phyloP scores from a whole-genome alignment of 345 rosid genomes.

The Schrenkiella parvula region DNA sequence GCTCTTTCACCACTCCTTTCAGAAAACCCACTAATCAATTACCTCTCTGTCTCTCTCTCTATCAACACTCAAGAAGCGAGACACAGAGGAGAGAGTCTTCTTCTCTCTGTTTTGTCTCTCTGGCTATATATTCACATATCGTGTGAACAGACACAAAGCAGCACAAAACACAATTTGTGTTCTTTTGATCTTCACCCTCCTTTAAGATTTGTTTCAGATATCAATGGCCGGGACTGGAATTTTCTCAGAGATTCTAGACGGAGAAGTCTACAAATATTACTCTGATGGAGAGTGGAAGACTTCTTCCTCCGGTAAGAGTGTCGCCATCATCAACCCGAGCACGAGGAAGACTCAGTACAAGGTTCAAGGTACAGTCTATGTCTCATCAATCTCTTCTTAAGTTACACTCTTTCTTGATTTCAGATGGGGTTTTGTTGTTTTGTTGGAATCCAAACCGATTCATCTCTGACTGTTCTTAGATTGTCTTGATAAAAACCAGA shows the following conservation, averaged over 20 bases:
- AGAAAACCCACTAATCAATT: background rate
- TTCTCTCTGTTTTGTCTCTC: conserved; percentile 18
- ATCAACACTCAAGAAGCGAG: conserved; percentile 18
- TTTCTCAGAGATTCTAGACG: conserved; percentile 78
- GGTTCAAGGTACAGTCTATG: conserved; percentile 86
- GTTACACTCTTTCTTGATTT: background rate
- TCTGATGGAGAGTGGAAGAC: conserved; percentile 82
- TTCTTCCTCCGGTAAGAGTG: conserved; percentile 76
- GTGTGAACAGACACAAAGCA: conserved; percentile 6
- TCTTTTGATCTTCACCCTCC: background rate
- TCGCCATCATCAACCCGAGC: conserved; percentile 75
- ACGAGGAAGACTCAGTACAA: conserved; percentile 84
- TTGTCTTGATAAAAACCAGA: background rate
- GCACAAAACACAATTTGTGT: background rate
- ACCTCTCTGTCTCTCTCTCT: background rate
- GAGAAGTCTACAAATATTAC: conserved; percentile 82
- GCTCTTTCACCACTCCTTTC: conserved; percentile 34
- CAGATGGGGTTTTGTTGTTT: background rate
- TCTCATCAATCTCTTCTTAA: conserved; percentile 1
- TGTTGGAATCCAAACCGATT: background rate
- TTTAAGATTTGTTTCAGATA: background rate
- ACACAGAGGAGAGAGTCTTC: conserved; percentile 8
- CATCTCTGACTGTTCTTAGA: background rate
- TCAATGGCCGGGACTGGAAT: conserved; percentile 81
- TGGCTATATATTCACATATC: conserved; percentile 22